Evolutionary conservation across 1,284 basidiomycete genomes (phyloP).

Genomic region (Filobasidium uniguttulatum): DNA sequence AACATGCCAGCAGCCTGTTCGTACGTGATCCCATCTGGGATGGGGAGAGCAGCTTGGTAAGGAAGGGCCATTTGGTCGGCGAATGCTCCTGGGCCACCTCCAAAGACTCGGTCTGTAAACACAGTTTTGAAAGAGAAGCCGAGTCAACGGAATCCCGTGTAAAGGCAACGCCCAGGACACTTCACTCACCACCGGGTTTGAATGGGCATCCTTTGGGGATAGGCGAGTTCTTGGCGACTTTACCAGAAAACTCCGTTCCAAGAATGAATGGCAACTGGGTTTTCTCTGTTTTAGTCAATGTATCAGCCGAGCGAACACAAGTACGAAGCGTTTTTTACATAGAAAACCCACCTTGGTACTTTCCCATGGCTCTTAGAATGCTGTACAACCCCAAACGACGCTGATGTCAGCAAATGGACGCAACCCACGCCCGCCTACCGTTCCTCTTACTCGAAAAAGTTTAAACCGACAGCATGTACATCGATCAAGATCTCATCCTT

Average conservation of each 20-base stretch:
- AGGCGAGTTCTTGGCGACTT: constrained; percentile 55
- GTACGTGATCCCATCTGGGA: constrained; percentile 51
- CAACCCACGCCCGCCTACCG: background rate
- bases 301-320: too few relatives aligned
- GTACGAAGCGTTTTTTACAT: background rate
- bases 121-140: background rate
- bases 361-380: constrained; percentile 72
- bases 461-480: constrained; percentile 44
- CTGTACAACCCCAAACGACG: constrained; percentile 64
- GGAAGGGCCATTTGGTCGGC: constrained; percentile 55
- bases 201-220: constrained; percentile 71
- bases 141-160: too few relatives aligned
- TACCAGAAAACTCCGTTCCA: constrained; percentile 75
- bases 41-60: constrained; percentile 43
- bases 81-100: constrained; percentile 60
- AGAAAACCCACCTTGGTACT: constrained; percentile 54
- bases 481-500: constrained; percentile 62
- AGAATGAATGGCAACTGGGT: constrained; percentile 62
- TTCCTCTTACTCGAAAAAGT: constrained; percentile 31
- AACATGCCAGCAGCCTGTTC: constrained; percentile 45
- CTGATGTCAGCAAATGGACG: too few relatives aligned
- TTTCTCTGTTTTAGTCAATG: too few relatives aligned
- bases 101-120: constrained; percentile 66
- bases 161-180: too few relatives aligned
- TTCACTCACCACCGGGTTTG: constrained; percentile 47